Percentiles rank a stretch among this genome's conserved stretches.
Evolutionary conservation across 306 rosid species (phyloP).

Genomic region (Acacia acuminata): DNA sequence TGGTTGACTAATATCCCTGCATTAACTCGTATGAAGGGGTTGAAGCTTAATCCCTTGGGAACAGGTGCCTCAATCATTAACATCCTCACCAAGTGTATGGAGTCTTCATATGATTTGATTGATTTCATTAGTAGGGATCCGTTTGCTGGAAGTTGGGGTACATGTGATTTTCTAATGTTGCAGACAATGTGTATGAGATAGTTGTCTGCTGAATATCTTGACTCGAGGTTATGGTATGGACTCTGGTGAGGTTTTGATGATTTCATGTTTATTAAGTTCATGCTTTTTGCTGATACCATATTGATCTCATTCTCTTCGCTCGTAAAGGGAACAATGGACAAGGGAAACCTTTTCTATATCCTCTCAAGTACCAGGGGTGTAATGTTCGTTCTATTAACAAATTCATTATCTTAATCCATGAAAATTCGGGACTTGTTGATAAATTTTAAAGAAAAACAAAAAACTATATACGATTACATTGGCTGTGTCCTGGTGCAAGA

Average conservation of each 20-base stretch:
- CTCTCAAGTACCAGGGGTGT: not conserved
- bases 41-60: not conserved
- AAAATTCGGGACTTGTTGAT: not conserved
- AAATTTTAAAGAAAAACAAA: not conserved
- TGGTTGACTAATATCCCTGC: not conserved
- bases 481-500: slow-evolving; percentile 31
- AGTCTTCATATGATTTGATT: not conserved
- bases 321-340: not conserved
- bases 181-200: no score
- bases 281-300: no score
- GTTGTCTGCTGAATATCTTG: not conserved
- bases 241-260: not conserved
- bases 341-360: not conserved
- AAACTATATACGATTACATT: not conserved
- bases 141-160: not conserved
- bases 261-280: not conserved
- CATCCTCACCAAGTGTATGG: not conserved
- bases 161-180: no score
- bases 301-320: not conserved
- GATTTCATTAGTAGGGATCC: not conserved
- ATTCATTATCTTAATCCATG: slow-evolving; percentile 19
- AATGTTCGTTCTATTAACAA: slow-evolving; percentile 12
- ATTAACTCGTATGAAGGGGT: not conserved
- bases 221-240: not conserved
- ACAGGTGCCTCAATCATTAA: not conserved